Conservation (phyloP, 75 land plant genomes). For the Pinus albicaulis region DNA sequence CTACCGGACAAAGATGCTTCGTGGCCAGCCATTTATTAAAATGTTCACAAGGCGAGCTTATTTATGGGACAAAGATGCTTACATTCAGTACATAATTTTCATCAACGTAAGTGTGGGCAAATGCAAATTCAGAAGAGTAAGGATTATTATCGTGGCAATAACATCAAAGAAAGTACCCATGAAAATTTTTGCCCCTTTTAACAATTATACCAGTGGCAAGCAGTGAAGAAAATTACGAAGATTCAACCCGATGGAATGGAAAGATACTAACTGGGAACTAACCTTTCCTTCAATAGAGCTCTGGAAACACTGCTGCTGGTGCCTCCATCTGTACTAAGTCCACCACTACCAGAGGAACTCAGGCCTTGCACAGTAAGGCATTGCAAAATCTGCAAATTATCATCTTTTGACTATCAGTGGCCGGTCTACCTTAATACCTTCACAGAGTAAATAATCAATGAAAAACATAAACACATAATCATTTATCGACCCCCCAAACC, state of each 20-base stretch:
- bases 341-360: slow-evolving; percentile 63
- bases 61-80: too few relatives aligned
- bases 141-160: not conserved
- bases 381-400: slow-evolving; percentile 61
- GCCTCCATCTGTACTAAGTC: slow-evolving; percentile 43
- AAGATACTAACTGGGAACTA: not conserved
- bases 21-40: too few relatives aligned
- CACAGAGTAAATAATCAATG: not conserved
- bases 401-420: not conserved
- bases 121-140: not conserved
- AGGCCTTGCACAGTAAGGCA: slow-evolving; percentile 73
- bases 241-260: not conserved
- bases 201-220: not conserved
- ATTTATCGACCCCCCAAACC: not conserved
- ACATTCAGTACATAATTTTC: too few relatives aligned
- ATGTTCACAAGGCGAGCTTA: too few relatives aligned
- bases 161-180: not conserved
- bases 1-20: too few relatives aligned
- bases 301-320: slow-evolving; percentile 82
- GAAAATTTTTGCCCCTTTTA: not conserved
- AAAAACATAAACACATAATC: not conserved
- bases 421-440: not conserved
- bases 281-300: slow-evolving; percentile 80
- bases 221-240: not conserved
- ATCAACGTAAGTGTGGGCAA: too few relatives aligned